Base-by-base conservation (phyloP, 2,329 filamentous ascomycete genomes). In the Claviceps pusilla region DNA sequence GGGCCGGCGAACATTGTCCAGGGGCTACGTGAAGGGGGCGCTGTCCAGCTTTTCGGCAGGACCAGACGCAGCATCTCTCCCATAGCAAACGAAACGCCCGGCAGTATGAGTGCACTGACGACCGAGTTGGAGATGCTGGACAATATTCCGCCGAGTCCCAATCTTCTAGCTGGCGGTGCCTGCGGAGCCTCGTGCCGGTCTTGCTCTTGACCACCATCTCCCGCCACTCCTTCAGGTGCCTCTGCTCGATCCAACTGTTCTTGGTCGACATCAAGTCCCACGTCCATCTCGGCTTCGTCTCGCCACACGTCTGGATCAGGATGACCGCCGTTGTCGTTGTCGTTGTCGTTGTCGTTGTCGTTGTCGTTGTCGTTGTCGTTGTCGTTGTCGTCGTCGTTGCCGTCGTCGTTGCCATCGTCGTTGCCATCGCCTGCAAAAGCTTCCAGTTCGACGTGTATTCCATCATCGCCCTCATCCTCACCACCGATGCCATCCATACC, bases 81-180 rank as follows among this genome's bases (percentile, higher is more conserved):
- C 68, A 89, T 81, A 14, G 80, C 76, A 35, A 84, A 86, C 0
- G 89, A 89, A 48, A 97, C 81, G 11, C 81, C 82, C 0, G 93
- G 93, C 63, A 95, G 88, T 12, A 94, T 74, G 2, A 98, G 70
- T 1, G 77, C 73, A 14, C 74, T 73, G 35, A 77, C 73, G 7
- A 80, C 66, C 43, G 73, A 71, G 62, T 77, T 76, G 37, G 76
- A 70, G 6, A 77, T 61, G 48, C 69, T 69, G 1, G 69, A 68
- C 1, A 77, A 60, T 16, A 71, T 65, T 14, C 61, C 63, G 46
- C 68, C 68, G 29, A 71, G 55, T 29, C 68, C 64, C 28, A 64
- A 63, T 4, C 66, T 61, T 10, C 63, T 62, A 16, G 65, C 66
- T 0, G 69, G 68, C 4, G 68, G 65, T 5, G 69, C 65, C 48